Conservation (phyloP, 106 monocot species). For the Phalaenopsis aphrodite region DNA sequence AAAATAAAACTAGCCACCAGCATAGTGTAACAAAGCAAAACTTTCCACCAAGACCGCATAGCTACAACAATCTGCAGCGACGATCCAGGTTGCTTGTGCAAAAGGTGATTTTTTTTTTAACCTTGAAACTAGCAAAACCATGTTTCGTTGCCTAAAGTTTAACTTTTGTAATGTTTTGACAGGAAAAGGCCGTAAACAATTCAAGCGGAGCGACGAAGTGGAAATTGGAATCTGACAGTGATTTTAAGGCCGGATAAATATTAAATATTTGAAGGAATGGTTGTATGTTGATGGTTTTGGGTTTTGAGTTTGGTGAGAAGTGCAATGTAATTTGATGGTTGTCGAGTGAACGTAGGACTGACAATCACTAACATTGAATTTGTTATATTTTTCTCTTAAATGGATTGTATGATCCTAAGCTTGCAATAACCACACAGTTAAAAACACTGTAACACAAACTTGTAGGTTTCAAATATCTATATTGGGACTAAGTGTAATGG, state of each 20-base stretch:
- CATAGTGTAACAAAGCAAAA: not conserved
- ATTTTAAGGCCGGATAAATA: not conserved
- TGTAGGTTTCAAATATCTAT: no score
- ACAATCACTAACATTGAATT: not conserved
- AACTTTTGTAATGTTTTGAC: not conserved
- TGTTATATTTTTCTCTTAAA: not conserved
- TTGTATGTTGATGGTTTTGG: not conserved
- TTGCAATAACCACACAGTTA: no score
- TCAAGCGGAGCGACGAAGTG: not conserved
- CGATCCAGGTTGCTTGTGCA: not conserved
- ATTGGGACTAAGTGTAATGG: no score
- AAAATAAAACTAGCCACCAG: slow-evolving; percentile 8
- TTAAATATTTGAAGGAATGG: no score
- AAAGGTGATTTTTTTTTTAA: slow-evolving; percentile 5
- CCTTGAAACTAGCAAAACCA: not conserved
- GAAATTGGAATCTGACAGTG: not conserved
- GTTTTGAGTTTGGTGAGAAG: not conserved
- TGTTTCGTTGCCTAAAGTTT: not conserved
- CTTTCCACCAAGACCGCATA: not conserved
- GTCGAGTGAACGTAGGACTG: not conserved
- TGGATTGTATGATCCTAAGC: no score
- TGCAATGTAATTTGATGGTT: not conserved
- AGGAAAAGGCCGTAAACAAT: slow-evolving; percentile 11
- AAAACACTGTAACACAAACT: no score
- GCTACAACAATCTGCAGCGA: not conserved